These are phyloP conservation scores for Neoarthrinium moseri DNA, from an alignment of 2,329 filamentous ascomycete species.

Conservation along the genomic window DNA sequence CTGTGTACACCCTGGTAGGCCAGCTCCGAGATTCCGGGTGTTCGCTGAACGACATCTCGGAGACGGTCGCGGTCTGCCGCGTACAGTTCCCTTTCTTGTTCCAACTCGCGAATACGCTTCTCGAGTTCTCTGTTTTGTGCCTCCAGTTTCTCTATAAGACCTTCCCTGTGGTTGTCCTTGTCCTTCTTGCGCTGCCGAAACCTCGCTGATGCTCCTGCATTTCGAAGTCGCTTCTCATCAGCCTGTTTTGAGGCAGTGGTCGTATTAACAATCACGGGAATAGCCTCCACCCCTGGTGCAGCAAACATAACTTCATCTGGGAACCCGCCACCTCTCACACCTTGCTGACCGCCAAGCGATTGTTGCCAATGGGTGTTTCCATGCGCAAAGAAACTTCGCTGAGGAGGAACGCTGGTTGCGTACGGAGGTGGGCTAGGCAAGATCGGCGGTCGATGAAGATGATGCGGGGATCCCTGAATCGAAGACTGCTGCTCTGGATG, in stretches of 20 bases:
- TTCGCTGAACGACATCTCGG: slow-evolving; percentile 61
- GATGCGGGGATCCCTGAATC: slow-evolving; percentile 11
- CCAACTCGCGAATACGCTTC: slow-evolving; percentile 48
- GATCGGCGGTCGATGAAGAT: slow-evolving; percentile 16
- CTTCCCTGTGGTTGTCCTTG: slow-evolving; percentile 70
- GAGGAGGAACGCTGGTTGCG: slow-evolving; percentile 13
- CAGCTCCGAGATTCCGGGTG: slow-evolving; percentile 53
- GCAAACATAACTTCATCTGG: slow-evolving; percentile 24
- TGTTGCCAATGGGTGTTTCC: slow-evolving; percentile 22
- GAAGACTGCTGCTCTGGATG: slow-evolving; percentile 18
- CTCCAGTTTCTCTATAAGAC: slow-evolving; percentile 68
- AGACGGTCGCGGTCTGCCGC: slow-evolving; percentile 70
- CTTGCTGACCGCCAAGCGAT: slow-evolving; percentile 14
- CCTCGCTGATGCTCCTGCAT: slow-evolving; percentile 80
- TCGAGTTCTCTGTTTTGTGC: slow-evolving; percentile 65
- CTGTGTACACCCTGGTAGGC: slow-evolving; percentile 52
- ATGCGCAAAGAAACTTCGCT: slow-evolving; percentile 18
- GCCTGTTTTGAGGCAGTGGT: slow-evolving; percentile 79
- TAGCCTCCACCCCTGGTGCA: slow-evolving; percentile 38
- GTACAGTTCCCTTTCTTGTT: slow-evolving; percentile 71
- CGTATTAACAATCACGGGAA: slow-evolving; percentile 70
- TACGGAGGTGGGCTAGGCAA: slow-evolving; percentile 19
- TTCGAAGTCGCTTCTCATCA: slow-evolving; percentile 81
- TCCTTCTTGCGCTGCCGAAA: slow-evolving; percentile 82
- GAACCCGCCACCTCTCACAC: slow-evolving; percentile 13